phyloP scores from a whole-genome alignment of 495 filamentous ascomycete genomes.

The Melanomma pulvis-pyrius region DNA sequence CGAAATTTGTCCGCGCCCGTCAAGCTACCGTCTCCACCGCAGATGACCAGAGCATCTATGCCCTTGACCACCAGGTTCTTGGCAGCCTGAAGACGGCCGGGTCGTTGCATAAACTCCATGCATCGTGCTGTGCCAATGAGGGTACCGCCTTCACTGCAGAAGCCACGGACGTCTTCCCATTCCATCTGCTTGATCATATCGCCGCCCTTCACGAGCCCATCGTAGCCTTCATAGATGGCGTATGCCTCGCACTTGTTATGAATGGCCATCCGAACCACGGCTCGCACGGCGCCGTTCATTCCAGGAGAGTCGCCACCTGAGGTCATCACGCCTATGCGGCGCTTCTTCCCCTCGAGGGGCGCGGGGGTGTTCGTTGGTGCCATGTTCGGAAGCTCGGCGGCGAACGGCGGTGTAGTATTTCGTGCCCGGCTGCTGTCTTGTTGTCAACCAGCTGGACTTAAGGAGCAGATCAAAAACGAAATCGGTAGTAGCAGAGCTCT shows the following conservation, averaged over 20 bases:
- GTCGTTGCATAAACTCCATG: constrained; percentile 82
- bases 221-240: constrained; percentile 93
- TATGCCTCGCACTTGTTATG: constrained; percentile 84
- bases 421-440: no score
- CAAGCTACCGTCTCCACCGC: constrained; percentile 95
- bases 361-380: constrained; percentile 11
- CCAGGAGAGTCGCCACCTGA: constrained; percentile 96
- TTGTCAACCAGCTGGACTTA: not conserved
- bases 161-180: constrained; percentile 96
- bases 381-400: constrained; percentile 6
- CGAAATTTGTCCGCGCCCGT: constrained; percentile 96
- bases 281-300: constrained; percentile 94
- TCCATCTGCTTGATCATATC: constrained; percentile 81
- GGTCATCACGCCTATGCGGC: constrained; percentile 93
- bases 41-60: constrained; percentile 95
- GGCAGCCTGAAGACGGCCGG: constrained; percentile 78
- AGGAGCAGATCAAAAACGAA: not conserved
- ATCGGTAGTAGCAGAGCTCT: not conserved
- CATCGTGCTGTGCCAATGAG: constrained; percentile 95
- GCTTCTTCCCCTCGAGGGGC: constrained; percentile 51
- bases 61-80: constrained; percentile 92
- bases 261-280: constrained; percentile 91
- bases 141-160: constrained; percentile 91
- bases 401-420: no score
- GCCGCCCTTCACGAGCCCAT: constrained; percentile 88